Evolutionary conservation across 768 basidiomycete genomes (phyloP).

Genomic region (Leccinum barrowsii): DNA sequence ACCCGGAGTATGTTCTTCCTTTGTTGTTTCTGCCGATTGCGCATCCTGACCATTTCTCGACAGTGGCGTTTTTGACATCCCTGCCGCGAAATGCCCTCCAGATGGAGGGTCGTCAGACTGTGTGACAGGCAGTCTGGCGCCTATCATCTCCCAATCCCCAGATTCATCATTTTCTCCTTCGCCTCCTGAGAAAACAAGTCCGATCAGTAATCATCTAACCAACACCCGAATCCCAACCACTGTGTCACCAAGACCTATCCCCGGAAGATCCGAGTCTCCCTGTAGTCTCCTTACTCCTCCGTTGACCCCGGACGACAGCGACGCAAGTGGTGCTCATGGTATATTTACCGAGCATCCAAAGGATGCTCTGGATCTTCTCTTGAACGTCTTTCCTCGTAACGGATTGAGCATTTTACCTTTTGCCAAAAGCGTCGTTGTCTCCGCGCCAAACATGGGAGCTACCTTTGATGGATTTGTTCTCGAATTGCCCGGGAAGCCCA

Average conservation of each 20-base stretch:
- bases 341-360: slow-evolving; percentile 45
- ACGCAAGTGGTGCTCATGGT: slow-evolving; percentile 39
- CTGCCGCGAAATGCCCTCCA: slow-evolving; percentile 90
- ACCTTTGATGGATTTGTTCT: slow-evolving; percentile 79
- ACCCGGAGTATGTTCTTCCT: slow-evolving; percentile 64
- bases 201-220: slow-evolving; percentile 17
- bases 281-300: slow-evolving; percentile 64
- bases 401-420: slow-evolving; percentile 66
- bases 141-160: slow-evolving; percentile 46
- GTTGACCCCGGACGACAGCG: slow-evolving; percentile 70
- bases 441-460: slow-evolving; percentile 61
- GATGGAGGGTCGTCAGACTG: slow-evolving; percentile 92
- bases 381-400: slow-evolving; percentile 72
- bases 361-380: slow-evolving; percentile 74
- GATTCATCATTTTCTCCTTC: slow-evolving; percentile 32
- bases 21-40: not conserved
- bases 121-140: slow-evolving; percentile 92
- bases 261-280: slow-evolving; percentile 36
- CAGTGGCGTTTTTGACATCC: slow-evolving; percentile 96
- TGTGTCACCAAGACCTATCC: slow-evolving; percentile 42
- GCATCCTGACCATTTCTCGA: slow-evolving; percentile 1
- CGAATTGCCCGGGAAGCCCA: slow-evolving; percentile 63
- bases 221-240: slow-evolving; percentile 24
- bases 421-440: slow-evolving; percentile 72
- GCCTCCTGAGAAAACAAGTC: slow-evolving; percentile 21